Base-by-base conservation (phyloP, 768 basidiomycete species). In the Erythrobasidium yunnanense region DNA sequence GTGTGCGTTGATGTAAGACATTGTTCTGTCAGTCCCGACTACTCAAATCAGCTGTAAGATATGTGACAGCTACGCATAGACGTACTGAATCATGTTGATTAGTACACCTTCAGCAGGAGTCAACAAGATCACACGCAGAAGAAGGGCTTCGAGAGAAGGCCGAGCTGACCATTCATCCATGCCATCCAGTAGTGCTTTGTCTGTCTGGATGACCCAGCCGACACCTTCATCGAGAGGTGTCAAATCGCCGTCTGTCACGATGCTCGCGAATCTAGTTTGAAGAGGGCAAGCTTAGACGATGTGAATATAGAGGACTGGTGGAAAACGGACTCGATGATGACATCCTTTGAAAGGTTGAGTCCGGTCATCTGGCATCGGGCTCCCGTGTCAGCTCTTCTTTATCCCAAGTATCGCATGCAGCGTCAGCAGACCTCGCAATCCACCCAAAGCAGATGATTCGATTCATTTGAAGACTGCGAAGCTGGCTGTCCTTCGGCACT, bases 221-320 rank as follows among this genome's bases (percentile, higher is more conserved):
- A 55, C 34, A 13, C 68, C 68, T 47, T 69, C 68, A 52, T 69
- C 68, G 8, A 69, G 55, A 1, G 66, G 67, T 18, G 42, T 67
- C 17, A 69, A 66, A 18, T 69, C 66, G 29, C 30, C 32, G 25
- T 68, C 67, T 8, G 67, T 67, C n/a, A 68, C 67, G 20, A 68
- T 68, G 20, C 51, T 66, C 5, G 66, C 55, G 27, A 60, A 45
- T 25, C 51, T 45, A 50, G 23, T 2, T 13, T 56, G 13, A 20
- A 38, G 53, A 29, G 22, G 15, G 13, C 8, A n/a, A 23, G 3
- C 20, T 38, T 35, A 13, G n/a, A 13, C 4, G 22, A 6, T 34
- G 33, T 38, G 22, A 38, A 42, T 32, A 13, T 4, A 27, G 32
- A 38, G 29, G 45, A 4, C 22, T 32, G 8, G 15, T 6, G 8